Base-by-base conservation (phyloP, 2,329 filamentous ascomycete species). In the Colletotrichum endophyticum region DNA sequence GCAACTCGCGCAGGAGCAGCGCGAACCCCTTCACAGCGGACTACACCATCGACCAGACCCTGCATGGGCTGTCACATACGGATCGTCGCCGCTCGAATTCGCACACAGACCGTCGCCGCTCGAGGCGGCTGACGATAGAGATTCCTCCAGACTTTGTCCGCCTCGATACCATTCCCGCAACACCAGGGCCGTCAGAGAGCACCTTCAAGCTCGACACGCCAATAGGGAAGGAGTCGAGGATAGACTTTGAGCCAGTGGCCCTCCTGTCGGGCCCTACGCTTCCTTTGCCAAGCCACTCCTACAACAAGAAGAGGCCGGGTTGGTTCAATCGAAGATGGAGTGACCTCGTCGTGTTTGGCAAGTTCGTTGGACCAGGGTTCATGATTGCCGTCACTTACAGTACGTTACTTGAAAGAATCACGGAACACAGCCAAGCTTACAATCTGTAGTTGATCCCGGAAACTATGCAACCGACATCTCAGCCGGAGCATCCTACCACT, bases 391-490 rank as follows among this genome's bases (percentile, higher is more conserved):
- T 92, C 32, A 89, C 90, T 5, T 92, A 91, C 82, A 91, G 88
- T 89, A 82, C 78, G 88, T 28, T 28, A 3, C 30, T 1, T 12
- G 25, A 0, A 11, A 30, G 27, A 32, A 25, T 8, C 2, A 49
- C 22, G 15, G 15, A 16, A 15, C 19, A 4, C 25, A 22, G n/a
- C 5, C 22, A 11, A 19, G n/a, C 64, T 76, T 16, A 76, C 59
- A 6, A 2, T 11, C 25, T 12, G 3, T 70, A 89, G 88, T 91
- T 80, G 90, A 92, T 77, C 90, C 88, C 66, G 92, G 92, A 75
- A 95, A 95, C 83, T 95, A 95, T 81, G 89, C 93, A 2, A 95
- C 93, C 22, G 93, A 93, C 82, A 91, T 94, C 70, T 90, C 92
- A 13, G 93, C 93, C 64, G 93, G 93, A 69, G 91, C 93, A 4